These are phyloP conservation scores for Silene noctiflora DNA, from an alignment of 179 eudicot genomes.

Conservation along the genomic window DNA sequence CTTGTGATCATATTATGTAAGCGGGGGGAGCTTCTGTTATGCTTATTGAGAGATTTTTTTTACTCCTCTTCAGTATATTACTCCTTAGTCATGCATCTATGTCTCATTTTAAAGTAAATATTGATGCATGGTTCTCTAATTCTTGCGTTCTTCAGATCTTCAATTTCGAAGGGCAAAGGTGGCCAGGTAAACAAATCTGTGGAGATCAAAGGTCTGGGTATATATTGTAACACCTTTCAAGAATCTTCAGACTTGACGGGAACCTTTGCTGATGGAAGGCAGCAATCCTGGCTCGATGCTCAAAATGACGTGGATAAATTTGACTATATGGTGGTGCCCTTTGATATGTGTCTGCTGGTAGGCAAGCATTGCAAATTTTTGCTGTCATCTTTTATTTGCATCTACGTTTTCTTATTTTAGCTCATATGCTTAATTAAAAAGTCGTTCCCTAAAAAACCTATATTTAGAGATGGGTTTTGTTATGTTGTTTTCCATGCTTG, in stretches of 20 bases:
- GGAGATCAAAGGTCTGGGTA: slow-evolving; percentile 72
- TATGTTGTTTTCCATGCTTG: not conserved
- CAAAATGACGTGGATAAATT: slow-evolving; percentile 32
- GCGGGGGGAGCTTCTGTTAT: not conserved
- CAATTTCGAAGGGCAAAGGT: slow-evolving; percentile 51
- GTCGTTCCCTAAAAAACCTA: not conserved
- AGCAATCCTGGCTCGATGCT: slow-evolving; percentile 28
- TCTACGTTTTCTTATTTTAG: not conserved
- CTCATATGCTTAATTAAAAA: not conserved
- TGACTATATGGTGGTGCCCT: slow-evolving; percentile 58
- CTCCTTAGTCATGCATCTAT: not conserved
- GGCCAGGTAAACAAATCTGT: slow-evolving; percentile 75
- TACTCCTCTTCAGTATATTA: not conserved
- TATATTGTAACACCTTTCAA: slow-evolving; percentile 54
- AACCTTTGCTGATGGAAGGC: slow-evolving; percentile 26
- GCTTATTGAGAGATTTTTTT: not conserved
- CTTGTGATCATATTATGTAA: too few species aligned
- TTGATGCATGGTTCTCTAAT: slow-evolving; percentile 4
- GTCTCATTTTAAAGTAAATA: not conserved
- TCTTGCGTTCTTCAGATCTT: slow-evolving; percentile 34
- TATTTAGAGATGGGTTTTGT: not conserved
- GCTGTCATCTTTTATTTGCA: not conserved
- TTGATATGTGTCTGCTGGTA: slow-evolving; percentile 81
- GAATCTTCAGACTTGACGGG: slow-evolving; percentile 39
- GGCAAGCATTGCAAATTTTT: slow-evolving; percentile 14